Evolutionary conservation across 306 rosid species (phyloP), one percentile per base, ranked within the genome.

Genomic region (Trifolium dubium): DNA sequence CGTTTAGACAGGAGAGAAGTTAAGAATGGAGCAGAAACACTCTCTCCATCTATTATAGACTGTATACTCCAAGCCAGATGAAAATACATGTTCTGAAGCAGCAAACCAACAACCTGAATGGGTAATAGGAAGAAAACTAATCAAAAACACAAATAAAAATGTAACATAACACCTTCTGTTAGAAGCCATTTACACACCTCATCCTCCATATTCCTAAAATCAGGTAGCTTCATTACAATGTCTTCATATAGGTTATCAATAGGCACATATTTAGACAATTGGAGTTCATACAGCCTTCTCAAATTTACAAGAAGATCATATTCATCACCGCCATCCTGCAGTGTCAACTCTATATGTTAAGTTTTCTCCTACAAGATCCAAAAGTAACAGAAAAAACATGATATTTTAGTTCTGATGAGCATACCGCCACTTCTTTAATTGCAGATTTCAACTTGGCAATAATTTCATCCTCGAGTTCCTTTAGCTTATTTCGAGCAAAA

Each of bases 251-350:
- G 56, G 82, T 58, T 82, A 65, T 80, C 87, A 10, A 82, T 70
- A 70, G 97, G 89, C 77, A 91, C 92, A 37, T 78, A 78, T 83
- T 83, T 87, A 55, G 89, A 81, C 85, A 91, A 74, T 39, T 88
- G 98, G 79, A 91, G 92, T 86, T 89, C 97, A 82, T 91, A 88
- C 87, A 94, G 63, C 85, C 98, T 91, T 81, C 89, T 91, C 91
- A 79, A 81, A 83, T 94, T 94, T 79, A 94, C 97, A 80, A 94
- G 92, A 83, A 94, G 97, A 61, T 97, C 83, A 85, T 94, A 94
- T 65, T 94, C 98, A 78, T 94, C 98, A 71, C 85, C 98, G 72
- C 97, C 98, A 80, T 85, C 92, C 98, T 94, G 97, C 86, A 82
- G 56, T 63, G 73, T 51, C 76, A 60, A 62, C 64, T 50, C 49